Percentiles rank a stretch among this genome's conserved stretches.
These are phyloP conservation scores for Mycena rebaudengoi DNA, from an alignment of 768 basidiomycete genomes.

Conservation along the genomic window DNA sequence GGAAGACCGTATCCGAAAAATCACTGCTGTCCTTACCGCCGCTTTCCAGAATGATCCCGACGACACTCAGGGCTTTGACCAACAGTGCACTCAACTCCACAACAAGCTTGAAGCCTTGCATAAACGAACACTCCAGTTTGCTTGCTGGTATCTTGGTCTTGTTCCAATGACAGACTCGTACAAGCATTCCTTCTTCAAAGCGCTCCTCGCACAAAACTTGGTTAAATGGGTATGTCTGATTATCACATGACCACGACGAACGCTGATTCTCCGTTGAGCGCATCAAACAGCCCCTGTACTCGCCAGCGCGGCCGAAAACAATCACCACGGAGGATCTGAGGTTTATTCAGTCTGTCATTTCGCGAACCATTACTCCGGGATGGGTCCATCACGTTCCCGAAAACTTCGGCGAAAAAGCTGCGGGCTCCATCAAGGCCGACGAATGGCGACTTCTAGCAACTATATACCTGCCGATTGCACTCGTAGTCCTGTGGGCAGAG, in stretches of 20 bases:
- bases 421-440: constrained; percentile 46
- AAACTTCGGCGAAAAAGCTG: constrained; percentile 35
- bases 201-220: too few relatives aligned
- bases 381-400: constrained; percentile 38
- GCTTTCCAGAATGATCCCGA: too few relatives aligned
- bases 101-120: too few relatives aligned
- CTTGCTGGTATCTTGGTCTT: too few relatives aligned
- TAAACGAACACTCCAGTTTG: too few relatives aligned
- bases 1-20: neutral
- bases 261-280: neutral
- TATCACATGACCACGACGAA: neutral
- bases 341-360: constrained; percentile 33
- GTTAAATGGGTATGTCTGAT: too few relatives aligned
- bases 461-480: constrained; percentile 42
- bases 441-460: constrained; percentile 42
- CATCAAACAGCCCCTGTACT: constrained; percentile 27
- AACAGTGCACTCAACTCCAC: too few relatives aligned
- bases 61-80: too few relatives aligned
- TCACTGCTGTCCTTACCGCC: too few relatives aligned
- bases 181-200: too few relatives aligned
- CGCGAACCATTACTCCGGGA: constrained; percentile 27
- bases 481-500: constrained; percentile 41
- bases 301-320: constrained; percentile 25
- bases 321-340: neutral
- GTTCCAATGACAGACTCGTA: too few relatives aligned